Evolutionary conservation across 2,329 filamentous ascomycete genomes (phyloP).

Genomic region (Trichoderma sp.): DNA sequence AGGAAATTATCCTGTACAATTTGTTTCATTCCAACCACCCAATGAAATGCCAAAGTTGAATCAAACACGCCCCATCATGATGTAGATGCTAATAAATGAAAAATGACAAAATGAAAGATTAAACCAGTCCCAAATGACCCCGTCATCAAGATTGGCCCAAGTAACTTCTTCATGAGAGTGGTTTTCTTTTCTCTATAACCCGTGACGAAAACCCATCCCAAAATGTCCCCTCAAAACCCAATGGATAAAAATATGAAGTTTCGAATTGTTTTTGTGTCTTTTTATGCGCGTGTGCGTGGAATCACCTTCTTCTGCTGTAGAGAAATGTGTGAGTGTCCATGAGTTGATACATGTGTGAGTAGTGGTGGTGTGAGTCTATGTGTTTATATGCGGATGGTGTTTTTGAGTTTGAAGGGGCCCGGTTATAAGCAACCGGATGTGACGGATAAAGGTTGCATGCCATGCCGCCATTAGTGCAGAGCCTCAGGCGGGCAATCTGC

Average conservation of each 20-base stretch:
- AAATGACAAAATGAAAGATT: neutral
- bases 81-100: conserved; percentile 2
- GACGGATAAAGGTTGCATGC: neutral
- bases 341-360: neutral
- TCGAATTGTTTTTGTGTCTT: neutral
- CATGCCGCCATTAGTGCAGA: conserved; percentile 5
- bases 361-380: neutral
- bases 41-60: neutral
- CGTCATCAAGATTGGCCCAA: neutral
- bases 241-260: neutral
- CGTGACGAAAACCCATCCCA: neutral
- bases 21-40: conserved; percentile 3
- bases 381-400: neutral
- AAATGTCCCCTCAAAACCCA: neutral
- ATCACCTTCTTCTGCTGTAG: neutral
- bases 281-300: neutral
- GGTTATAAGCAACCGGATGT: conserved; percentile 3
- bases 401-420: neutral
- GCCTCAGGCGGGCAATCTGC: neutral
- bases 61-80: conserved; percentile 14
- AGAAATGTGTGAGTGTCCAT: conserved; percentile 5
- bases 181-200: conserved; percentile 4
- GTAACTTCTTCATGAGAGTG: neutral
- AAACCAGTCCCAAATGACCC: neutral
- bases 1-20: neutral